Evolutionary conservation across 2,329 filamentous ascomycete species (phyloP).

Genomic region (Davidsoniella virescens): DNA sequence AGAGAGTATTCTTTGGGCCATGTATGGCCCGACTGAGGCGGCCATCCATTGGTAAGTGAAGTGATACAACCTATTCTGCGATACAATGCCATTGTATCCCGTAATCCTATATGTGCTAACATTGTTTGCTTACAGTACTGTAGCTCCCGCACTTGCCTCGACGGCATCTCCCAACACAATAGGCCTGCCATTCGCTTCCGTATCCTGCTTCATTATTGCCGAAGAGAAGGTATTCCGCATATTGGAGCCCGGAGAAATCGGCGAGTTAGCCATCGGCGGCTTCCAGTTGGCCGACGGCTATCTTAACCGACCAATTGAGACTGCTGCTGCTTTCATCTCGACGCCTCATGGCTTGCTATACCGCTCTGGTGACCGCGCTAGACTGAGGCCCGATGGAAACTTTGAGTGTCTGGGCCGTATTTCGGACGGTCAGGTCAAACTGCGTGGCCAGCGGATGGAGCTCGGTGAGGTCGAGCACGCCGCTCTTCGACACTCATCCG

Average conservation of each 20-base stretch:
- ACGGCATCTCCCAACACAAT: slow-evolving; percentile 49
- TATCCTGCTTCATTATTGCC: slow-evolving; percentile 57
- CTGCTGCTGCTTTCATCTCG: slow-evolving; percentile 51
- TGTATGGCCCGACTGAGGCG: slow-evolving; percentile 90
- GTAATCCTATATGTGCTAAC: background rate
- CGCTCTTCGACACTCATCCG: slow-evolving; percentile 40
- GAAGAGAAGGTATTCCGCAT: slow-evolving; percentile 33
- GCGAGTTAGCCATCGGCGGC: slow-evolving; percentile 71
- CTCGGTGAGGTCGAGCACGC: slow-evolving; percentile 65
- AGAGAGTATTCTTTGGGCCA: slow-evolving; percentile 62
- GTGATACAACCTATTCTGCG: background rate
- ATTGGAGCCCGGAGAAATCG: slow-evolving; percentile 48
- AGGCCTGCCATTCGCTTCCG: slow-evolving; percentile 63
- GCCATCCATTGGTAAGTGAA: slow-evolving; percentile 58
- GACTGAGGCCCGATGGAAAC: slow-evolving; percentile 46
- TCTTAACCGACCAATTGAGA: slow-evolving; percentile 66
- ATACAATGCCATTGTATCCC: background rate
- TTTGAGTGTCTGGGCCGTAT: slow-evolving; percentile 78
- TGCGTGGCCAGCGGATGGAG: slow-evolving; percentile 70
- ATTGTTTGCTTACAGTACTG: slow-evolving; percentile 37
- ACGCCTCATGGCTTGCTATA: slow-evolving; percentile 57
- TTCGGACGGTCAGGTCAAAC: slow-evolving; percentile 65
- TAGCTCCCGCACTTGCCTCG: slow-evolving; percentile 46
- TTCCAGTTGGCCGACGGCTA: slow-evolving; percentile 67
- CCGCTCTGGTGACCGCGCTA: slow-evolving; percentile 70